Evolutionary conservation across 179 eudicot species (phyloP).

Genomic region (Vitellaria paradoxa): DNA sequence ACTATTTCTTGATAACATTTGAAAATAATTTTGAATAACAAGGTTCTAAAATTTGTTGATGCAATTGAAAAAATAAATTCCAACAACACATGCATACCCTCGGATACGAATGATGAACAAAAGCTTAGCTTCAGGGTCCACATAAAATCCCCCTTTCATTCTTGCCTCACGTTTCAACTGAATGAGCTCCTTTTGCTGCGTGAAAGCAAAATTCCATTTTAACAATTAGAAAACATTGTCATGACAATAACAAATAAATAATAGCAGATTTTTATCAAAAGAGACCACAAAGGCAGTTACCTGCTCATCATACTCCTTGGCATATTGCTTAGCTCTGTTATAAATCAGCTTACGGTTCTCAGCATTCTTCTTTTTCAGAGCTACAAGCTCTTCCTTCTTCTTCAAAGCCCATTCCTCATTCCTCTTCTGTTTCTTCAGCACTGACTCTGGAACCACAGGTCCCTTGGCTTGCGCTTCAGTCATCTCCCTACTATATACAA

Average conservation of each 20-base stretch:
- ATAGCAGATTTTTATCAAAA: background rate
- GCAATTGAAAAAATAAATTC: no score
- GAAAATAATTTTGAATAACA: background rate
- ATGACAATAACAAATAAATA: background rate
- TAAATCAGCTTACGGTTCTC: constrained; percentile 55
- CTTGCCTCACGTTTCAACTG: constrained; percentile 76
- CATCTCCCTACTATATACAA: constrained; percentile 33
- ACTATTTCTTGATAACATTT: background rate
- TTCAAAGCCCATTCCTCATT: constrained; percentile 69
- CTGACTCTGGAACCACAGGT: constrained; percentile 66
- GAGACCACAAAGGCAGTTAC: constrained; percentile 16
- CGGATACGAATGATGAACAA: constrained; percentile 72
- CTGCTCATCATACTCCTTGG: constrained; percentile 59
- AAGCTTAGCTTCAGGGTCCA: constrained; percentile 84
- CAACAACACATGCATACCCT: constrained; percentile 41
- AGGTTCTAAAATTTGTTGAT: no score
- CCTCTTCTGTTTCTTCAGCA: constrained; percentile 78
- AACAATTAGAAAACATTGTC: background rate
- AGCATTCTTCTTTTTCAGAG: constrained; percentile 39
- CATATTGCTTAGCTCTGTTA: constrained; percentile 54
- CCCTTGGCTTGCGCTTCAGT: constrained; percentile 36
- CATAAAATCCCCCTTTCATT: constrained; percentile 82
- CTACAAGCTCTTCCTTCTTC: constrained; percentile 41
- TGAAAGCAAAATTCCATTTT: background rate
- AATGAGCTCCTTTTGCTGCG: constrained; percentile 66